These are phyloP conservation scores for Hymenoscyphus linearis DNA, from an alignment of 2,329 filamentous ascomycete genomes.

Conservation along the genomic window DNA sequence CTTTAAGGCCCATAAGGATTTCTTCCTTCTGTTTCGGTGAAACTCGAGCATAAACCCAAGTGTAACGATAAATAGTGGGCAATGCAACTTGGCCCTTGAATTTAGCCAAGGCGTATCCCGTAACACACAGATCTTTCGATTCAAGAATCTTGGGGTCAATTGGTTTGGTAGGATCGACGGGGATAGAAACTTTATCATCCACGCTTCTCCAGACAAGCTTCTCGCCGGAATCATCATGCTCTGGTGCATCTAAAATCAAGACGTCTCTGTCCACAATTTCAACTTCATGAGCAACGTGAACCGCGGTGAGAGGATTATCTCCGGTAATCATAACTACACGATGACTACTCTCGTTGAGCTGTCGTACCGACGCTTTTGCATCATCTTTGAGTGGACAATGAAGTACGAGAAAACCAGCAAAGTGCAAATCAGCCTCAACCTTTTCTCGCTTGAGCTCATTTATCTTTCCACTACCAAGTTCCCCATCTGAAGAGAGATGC, in stretches of 20 bases:
- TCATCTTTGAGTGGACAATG: constrained; percentile 97
- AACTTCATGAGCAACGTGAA: constrained; percentile 90
- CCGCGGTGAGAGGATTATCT: constrained; percentile 93
- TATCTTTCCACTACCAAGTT: constrained; percentile 77
- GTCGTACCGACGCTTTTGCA: constrained; percentile 85
- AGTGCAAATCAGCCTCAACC: constrained; percentile 76
- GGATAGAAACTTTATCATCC: constrained; percentile 81
- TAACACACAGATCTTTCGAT: constrained; percentile 89
- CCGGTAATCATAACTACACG: constrained; percentile 99
- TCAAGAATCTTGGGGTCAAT: constrained; percentile 77
- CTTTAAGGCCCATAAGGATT: constrained; percentile 92
- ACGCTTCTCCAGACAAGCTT: constrained; percentile 91
- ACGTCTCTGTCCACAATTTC: constrained; percentile 97
- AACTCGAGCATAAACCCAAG: constrained; percentile 97
- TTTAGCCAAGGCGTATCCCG: constrained; percentile 86
- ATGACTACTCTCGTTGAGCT: constrained; percentile 98
- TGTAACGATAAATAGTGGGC: constrained; percentile 72
- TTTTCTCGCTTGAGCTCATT: constrained; percentile 93
- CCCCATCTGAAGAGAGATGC: constrained; percentile 74
- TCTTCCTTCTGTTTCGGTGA: constrained; percentile 99
- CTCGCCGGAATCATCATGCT: constrained; percentile 75
- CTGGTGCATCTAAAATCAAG: constrained; percentile 89
- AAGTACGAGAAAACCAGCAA: constrained; percentile 92
- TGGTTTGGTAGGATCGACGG: constrained; percentile 76
- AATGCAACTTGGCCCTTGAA: constrained; percentile 78